Conservation (phyloP, 768 basidiomycete genomes). For the Amanita pseudoporphyria region DNA sequence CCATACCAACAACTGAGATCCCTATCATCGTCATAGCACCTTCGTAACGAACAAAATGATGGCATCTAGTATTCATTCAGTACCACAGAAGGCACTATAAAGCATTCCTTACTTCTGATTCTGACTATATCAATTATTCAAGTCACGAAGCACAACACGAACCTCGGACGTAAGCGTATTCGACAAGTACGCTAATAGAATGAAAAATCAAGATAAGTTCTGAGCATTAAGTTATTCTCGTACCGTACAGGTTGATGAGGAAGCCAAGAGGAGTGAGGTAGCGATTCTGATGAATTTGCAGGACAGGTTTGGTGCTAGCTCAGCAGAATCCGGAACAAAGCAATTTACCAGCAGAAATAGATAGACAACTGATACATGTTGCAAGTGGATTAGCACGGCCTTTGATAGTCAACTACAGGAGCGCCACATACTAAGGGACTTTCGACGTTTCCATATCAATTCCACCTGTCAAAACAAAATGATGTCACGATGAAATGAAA, state of each 20-base stretch:
- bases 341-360: constrained; percentile 33
- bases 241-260: constrained; percentile 44
- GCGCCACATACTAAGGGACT: background rate
- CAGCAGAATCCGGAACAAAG: background rate
- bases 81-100: background rate
- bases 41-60: constrained; percentile 39
- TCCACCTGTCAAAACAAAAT: no score
- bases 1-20: constrained; percentile 33
- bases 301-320: background rate
- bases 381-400: no score
- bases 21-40: constrained; percentile 45
- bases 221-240: background rate
- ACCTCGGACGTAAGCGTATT: constrained; percentile 31
- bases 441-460: background rate
- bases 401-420: no score
- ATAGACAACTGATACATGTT: constrained; percentile 24
- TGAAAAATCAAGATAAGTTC: background rate
- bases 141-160: background rate
- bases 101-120: background rate
- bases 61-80: constrained; percentile 23
- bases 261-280: constrained; percentile 58
- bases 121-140: background rate
- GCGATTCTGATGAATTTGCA: constrained; percentile 34
- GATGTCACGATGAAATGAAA: no score
- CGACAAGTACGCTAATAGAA: constrained; percentile 29